Evolutionary conservation across 768 basidiomycete species (phyloP), one percentile per base, ranked within the genome.

Genomic region (Lentinula detonsa): DNA sequence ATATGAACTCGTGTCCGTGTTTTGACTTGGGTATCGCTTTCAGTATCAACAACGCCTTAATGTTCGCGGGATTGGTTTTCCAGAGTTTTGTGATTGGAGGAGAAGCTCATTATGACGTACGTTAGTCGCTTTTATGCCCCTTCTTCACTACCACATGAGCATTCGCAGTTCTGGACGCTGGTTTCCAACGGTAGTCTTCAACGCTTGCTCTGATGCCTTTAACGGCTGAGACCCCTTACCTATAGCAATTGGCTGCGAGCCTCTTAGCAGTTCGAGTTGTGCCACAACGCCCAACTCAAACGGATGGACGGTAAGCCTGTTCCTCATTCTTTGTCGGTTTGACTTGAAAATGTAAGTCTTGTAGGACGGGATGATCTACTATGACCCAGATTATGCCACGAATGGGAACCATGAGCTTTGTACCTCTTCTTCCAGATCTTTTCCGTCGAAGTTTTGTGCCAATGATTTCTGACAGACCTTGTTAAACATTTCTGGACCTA

Each of bases 281-380:
- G 66, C 72, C 8, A 73, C 72, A 7, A 70, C 67, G 1, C 59
- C 71, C 18, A 79, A 80, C 61, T 67, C 74, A 0, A 67, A 69
- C 46, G 79, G 79, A 16, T 80, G 78, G 78, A 78, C 71, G 61
- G 78, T 77, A 50, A 64, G 74, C 55, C 1, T 31, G 16, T 37
- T 1, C 15, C 11, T 28, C 31, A 49, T 23, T 6, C 23, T 35
- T 61, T 33, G 37, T 31, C 11, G 6, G 37, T 39, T 34, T 10
- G 43, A 10, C 37, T 18, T 10, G 46, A 4, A 50, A 56, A n/a
- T 33, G 33, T 18, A 23, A 13, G 2, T 28, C n/a, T 43, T 11
- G 15, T 31, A 74, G 73, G 73, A 75, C 53, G 72, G 72, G 6
- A 52, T 75, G 59, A 73, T 78, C 13, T 79, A 78, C 64, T 80